These are phyloP conservation scores for Ramaria rubella DNA, from an alignment of 768 basidiomycete species.

Conservation along the genomic window DNA sequence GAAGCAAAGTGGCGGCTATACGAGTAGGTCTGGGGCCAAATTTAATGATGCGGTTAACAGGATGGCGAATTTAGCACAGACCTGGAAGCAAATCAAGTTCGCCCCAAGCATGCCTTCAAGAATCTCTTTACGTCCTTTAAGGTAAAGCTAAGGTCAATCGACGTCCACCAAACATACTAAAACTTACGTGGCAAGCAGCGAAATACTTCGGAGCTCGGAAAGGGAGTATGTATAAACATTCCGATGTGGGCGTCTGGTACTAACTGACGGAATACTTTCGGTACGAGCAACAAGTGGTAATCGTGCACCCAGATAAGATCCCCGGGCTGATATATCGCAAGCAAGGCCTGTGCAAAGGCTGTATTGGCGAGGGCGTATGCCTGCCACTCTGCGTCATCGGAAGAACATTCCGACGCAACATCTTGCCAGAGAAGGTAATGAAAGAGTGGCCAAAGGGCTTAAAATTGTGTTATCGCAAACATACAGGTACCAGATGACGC, in stretches of 20 bases:
- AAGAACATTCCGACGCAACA: conserved; percentile 81
- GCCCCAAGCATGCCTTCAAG: conserved; percentile 97
- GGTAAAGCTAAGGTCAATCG: conserved; percentile 2
- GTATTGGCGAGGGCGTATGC: conserved; percentile 79
- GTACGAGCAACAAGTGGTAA: conserved; percentile 92
- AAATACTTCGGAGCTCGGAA: conserved; percentile 96
- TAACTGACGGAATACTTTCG: conserved; percentile 70
- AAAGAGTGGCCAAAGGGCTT: conserved; percentile 95
- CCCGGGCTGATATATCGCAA: conserved; percentile 64
- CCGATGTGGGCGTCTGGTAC: conserved; percentile 65
- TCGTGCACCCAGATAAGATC: conserved; percentile 94
- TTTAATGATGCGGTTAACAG: not conserved
- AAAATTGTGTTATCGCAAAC: not conserved
- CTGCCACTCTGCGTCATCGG: conserved; percentile 68
- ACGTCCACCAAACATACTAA: conserved; percentile 8
- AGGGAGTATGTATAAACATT: conserved; percentile 95
- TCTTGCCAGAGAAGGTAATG: conserved; percentile 99
- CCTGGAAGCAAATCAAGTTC: conserved; percentile 93
- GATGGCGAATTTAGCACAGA: conserved; percentile 12
- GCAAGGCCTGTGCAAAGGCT: conserved; percentile 56
- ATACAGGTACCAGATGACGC: not conserved
- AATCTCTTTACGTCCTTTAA: conserved; percentile 78
- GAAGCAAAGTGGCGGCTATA: conserved; percentile 93
- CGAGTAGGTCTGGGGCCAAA: conserved; percentile 63
- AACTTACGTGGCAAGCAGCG: conserved; percentile 80